These are phyloP conservation scores for Alternaria ethzedia DNA, from an alignment of 2,329 filamentous ascomycete genomes.

Conservation along the genomic window DNA sequence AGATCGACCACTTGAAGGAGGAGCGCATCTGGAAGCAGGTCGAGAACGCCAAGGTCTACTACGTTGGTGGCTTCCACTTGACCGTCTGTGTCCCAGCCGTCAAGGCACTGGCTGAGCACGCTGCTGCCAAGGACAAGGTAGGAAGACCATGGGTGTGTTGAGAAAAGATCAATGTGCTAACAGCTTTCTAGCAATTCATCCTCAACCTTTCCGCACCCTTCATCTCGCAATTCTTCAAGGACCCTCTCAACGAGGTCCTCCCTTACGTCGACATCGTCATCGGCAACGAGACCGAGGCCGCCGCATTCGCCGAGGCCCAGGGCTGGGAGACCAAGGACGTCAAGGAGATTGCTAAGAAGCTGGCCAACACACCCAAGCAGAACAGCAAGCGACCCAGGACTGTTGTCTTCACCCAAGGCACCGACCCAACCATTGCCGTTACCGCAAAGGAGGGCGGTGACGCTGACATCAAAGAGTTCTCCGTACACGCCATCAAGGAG, in stretches of 20 bases:
- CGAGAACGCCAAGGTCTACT: constrained; percentile 86
- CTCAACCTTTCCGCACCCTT: constrained; percentile 95
- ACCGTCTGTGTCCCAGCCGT: constrained; percentile 94
- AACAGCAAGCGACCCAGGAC: constrained; percentile 83
- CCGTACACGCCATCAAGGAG: constrained; percentile 78
- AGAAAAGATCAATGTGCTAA: constrained; percentile 5
- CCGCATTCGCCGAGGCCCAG: constrained; percentile 84
- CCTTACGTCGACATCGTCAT: constrained; percentile 96
- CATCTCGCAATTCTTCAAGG: constrained; percentile 98
- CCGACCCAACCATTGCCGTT: constrained; percentile 85
- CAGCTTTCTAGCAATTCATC: constrained; percentile 66
- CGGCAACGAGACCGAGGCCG: constrained; percentile 95
- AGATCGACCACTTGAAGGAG: constrained; percentile 88
- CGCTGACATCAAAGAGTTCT: constrained; percentile 73
- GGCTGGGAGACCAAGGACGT: constrained; percentile 75
- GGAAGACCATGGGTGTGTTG: constrained; percentile 25
- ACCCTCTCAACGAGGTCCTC: constrained; percentile 81
- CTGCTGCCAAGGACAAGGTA: constrained; percentile 85
- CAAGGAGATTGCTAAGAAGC: constrained; percentile 80
- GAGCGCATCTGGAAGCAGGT: constrained; percentile 91
- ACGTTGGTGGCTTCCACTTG: constrained; percentile 96
- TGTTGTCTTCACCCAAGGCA: constrained; percentile 94
- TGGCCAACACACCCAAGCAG: constrained; percentile 90
- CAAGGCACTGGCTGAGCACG: constrained; percentile 87
- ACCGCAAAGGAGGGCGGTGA: constrained; percentile 69